These are phyloP conservation scores for Senna siamea DNA, from an alignment of 306 rosid genomes.

Conservation along the genomic window DNA sequence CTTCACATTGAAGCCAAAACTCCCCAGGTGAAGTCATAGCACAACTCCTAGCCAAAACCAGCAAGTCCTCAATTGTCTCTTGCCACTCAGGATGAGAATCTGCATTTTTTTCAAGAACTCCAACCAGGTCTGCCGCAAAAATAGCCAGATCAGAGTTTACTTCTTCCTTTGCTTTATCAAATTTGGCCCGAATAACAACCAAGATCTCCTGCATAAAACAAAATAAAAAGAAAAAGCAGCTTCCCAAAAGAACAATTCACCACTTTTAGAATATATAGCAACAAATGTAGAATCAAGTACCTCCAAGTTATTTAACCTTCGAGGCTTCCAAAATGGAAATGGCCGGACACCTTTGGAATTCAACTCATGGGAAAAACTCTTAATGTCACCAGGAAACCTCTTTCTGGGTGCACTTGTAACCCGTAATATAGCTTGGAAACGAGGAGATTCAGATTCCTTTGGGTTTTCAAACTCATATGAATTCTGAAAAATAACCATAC, in stretches of 20 bases:
- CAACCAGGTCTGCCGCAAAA: constrained; percentile 95
- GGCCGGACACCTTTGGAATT: constrained; percentile 97
- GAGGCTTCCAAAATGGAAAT: constrained; percentile 92
- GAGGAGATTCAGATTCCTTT: constrained; percentile 98
- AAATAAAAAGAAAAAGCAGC: constrained; percentile 25
- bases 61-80: constrained; percentile 93
- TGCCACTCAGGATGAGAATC: constrained; percentile 97
- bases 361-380: constrained; percentile 97
- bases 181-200: constrained; percentile 80
- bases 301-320: constrained; percentile 90
- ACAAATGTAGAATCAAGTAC: constrained; percentile 51
- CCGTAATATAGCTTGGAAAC: constrained; percentile 97
- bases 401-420: constrained; percentile 96
- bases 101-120: constrained; percentile 88
- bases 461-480: constrained; percentile 92
- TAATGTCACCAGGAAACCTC: constrained; percentile 87
- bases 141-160: constrained; percentile 88
- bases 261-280: constrained; percentile 22
- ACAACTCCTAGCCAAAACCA: constrained; percentile 94
- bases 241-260: constrained; percentile 35
- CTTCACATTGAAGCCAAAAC: constrained; percentile 98
- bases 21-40: constrained; percentile 91
- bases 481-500: constrained; percentile 50
- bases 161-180: constrained; percentile 96
- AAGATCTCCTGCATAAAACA: constrained; percentile 76